Evolutionary conservation across 495 filamentous ascomycete species (phyloP).

Genomic region (Achaetomiella virescens): DNA sequence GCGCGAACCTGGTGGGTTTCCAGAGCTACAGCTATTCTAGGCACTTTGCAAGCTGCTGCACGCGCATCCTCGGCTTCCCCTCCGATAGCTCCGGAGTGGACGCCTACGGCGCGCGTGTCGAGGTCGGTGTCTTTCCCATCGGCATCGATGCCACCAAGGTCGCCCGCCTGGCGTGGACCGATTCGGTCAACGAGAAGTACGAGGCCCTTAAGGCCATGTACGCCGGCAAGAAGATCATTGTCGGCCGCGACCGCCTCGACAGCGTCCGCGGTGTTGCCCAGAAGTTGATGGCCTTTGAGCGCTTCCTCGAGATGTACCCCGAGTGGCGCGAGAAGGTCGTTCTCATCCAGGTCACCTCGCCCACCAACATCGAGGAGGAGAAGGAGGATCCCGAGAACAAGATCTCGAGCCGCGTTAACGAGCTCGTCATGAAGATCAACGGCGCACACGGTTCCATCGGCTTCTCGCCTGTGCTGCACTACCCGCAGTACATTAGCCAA

Average conservation of each 20-base stretch:
- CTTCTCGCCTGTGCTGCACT: constrained; percentile 85
- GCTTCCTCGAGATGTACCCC: constrained; percentile 79
- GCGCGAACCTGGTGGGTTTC: constrained; percentile 86
- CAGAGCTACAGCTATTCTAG: constrained; percentile 88
- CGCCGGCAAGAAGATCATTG: constrained; percentile 79
- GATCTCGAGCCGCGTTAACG: constrained; percentile 75
- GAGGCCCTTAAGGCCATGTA: constrained; percentile 66
- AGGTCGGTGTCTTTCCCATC: constrained; percentile 85
- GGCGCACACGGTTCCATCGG: constrained; percentile 78
- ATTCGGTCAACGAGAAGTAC: constrained; percentile 60
- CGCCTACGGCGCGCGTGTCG: constrained; percentile 79
- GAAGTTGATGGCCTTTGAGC: constrained; percentile 87
- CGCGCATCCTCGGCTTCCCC: constrained; percentile 76
- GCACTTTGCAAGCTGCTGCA: constrained; percentile 89
- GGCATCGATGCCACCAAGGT: constrained; percentile 76
- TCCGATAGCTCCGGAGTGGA: constrained; percentile 75
- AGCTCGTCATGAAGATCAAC: constrained; percentile 84
- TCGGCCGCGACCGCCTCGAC: constrained; percentile 88
- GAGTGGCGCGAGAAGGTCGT: constrained; percentile 90
- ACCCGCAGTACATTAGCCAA: constrained; percentile 78
- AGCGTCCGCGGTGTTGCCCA: constrained; percentile 84
- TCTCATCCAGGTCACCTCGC: constrained; percentile 88
- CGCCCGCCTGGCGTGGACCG: constrained; percentile 61
- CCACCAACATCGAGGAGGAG: constrained; percentile 68
- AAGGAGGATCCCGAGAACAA: constrained; percentile 64